Evolutionary conservation across 345 rosid genomes (phyloP), one percentile per base, ranked within the genome.

Genomic region (Acer saccharum): DNA sequence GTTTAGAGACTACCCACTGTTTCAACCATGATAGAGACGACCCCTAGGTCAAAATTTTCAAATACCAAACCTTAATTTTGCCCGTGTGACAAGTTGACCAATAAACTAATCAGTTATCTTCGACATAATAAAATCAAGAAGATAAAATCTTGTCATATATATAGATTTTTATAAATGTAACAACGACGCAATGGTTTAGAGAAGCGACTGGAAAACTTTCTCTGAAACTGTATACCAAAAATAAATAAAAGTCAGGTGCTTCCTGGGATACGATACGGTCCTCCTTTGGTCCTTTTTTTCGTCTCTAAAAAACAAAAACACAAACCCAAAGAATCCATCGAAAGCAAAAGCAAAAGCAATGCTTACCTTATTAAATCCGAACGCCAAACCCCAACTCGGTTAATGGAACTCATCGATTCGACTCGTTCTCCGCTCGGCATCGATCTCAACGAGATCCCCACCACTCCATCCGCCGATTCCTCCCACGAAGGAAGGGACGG

Each of bases 391-490:
- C 75, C 80, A 65, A 77, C 80, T 77, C 83, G 71, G 80, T 81
- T 80, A 81, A 85, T 87, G 90, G 90, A 83, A 76, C 84, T 74
- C 79, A 69, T 73, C 74, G 88, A 87, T 84, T 85, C 86, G 68
- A 79, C 78, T 81, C 98, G 94, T 76, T 89, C 96, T 17, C 90
- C 89, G 60, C 91, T 92, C 55, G 91, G 83, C 63, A 93, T 93
- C 89, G 98, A 95, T 92, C 99, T 95, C 84, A 95, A 95, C 84
- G 98, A 95, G 96, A 92, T 93, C 89, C 99, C 99, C 57, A 57
- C 90, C 80, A 81, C 89, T 32, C 82, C 89, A 35, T 73, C 32
- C n/a, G 39, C 75, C 17, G 79, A 80, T 66, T 88, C 90, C 1
- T 64, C n/a, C 16, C 66, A 27, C 16, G 82, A 75, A 77, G 85